Evolutionary conservation across 805 yeast species (phyloP).

Genomic region (Danielia reshetovae): DNA sequence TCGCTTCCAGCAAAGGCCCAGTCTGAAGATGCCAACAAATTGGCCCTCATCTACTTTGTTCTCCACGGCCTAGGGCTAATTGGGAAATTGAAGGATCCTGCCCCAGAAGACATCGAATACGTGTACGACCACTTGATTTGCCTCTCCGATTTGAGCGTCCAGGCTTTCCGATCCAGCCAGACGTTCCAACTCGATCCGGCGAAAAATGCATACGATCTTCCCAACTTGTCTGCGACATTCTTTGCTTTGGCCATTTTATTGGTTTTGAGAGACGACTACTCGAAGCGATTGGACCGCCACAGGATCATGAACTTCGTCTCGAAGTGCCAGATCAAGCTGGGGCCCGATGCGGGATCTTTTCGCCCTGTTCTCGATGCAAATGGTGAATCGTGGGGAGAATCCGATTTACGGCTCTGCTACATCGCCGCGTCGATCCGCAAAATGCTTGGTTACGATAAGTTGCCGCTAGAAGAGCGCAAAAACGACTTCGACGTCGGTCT

Average conservation of each 20-base stretch:
- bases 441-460: slow-evolving; percentile 40
- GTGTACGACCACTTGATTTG: slow-evolving; percentile 45
- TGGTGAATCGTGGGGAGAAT: slow-evolving; percentile 50
- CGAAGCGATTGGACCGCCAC: slow-evolving; percentile 28
- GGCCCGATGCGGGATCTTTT: slow-evolving; percentile 30
- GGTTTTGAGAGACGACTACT: slow-evolving; percentile 45
- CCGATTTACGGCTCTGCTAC: slow-evolving; percentile 71
- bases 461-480: slow-evolving; percentile 16
- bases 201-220: slow-evolving; percentile 44
- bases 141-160: slow-evolving; percentile 27
- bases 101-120: slow-evolving; percentile 30
- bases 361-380: slow-evolving; percentile 26
- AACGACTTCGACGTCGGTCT: slow-evolving; percentile 41
- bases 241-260: slow-evolving; percentile 63
- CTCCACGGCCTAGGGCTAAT: slow-evolving; percentile 55
- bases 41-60: slow-evolving; percentile 70
- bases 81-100: slow-evolving; percentile 22
- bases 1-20: slow-evolving; percentile 55
- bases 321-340: slow-evolving; percentile 49
- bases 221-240: slow-evolving; percentile 71
- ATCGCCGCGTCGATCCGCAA: slow-evolving; percentile 64
- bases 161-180: slow-evolving; percentile 56
- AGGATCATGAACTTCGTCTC: slow-evolving; percentile 55
- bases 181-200: slow-evolving; percentile 34
- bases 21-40: slow-evolving; percentile 62